A percentile compares a stretch with the other conserved stretches of the same genome.
Evolutionary conservation across 2,329 filamentous ascomycete species (phyloP).

Genomic region (Bipolaris oryzae): DNA sequence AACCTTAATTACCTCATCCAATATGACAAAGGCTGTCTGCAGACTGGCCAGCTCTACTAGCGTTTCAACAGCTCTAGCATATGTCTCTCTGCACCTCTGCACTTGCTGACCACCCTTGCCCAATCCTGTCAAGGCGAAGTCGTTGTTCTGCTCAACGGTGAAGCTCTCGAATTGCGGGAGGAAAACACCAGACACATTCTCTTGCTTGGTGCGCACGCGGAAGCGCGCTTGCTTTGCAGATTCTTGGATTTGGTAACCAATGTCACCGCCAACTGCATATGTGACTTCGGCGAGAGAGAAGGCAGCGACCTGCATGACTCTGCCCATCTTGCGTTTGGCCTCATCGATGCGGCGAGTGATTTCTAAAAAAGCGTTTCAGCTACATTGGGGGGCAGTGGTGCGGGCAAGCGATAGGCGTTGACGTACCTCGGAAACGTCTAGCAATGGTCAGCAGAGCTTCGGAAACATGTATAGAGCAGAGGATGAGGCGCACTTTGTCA

Average conservation of each 20-base stretch:
- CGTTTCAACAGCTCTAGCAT: conserved; percentile 93
- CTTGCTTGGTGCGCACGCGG: conserved; percentile 90
- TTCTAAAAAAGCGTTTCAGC: conserved; percentile 58
- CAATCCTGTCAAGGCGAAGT: conserved; percentile 93
- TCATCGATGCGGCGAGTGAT: conserved; percentile 98
- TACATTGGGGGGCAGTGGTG: conserved; percentile 14
- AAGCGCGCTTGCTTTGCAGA: conserved; percentile 92
- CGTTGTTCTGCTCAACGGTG: conserved; percentile 85
- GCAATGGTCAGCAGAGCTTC: conserved; percentile 22
- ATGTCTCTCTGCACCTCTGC: conserved; percentile 92
- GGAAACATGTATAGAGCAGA: conserved; percentile 2
- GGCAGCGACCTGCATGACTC: conserved; percentile 98
- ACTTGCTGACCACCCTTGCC: conserved; percentile 98
- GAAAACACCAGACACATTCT: conserved; percentile 97
- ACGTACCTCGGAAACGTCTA: conserved; percentile 85
- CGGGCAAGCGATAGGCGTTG: conserved; percentile 15
- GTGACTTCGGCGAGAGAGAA: conserved; percentile 98
- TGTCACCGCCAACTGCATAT: conserved; percentile 91
- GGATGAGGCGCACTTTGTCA: conserved; percentile 77
- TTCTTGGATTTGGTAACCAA: conserved; percentile 96
- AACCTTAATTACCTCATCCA: conserved; percentile 99
- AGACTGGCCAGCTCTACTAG: conserved; percentile 92
- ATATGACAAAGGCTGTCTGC: conserved; percentile 96
- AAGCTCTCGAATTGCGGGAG: conserved; percentile 93
- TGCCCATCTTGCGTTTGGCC: conserved; percentile 98